Evolutionary conservation across 169 alveolate genomes (phyloP), one percentile per base, ranked within the genome.

Genomic region (Eimeria maxima): DNA sequence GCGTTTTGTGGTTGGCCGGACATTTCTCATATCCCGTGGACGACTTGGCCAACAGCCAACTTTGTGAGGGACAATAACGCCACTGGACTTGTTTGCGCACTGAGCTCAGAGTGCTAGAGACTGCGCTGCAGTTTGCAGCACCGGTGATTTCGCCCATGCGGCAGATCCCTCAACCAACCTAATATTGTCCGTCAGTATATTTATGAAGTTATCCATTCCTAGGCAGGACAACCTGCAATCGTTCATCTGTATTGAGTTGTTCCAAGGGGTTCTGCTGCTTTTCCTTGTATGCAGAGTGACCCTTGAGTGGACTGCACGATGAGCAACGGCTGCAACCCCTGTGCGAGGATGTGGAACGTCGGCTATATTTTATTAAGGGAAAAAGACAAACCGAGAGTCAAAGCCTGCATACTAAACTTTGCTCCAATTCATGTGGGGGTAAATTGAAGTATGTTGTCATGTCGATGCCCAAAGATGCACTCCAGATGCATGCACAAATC

Each of bases 1-100:
- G 98, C 95, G n/a, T 96, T 96, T 84, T 97, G 98, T n/a, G 89
- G 96, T 27, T 93, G 90, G 93, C 44, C 87, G 33, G 90, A 60
- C 96, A 93, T 93, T 67, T 65, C 92, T 84, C 92, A 84, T 84
- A 57, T 57, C 76, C 92, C 67, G 57, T 53, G 44, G 13, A 24
- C 76, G 27, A 27, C 60, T 18, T 84, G 20, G 6, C 60, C 29
- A 74, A 3, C 18, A 11, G 71, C 0, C 45, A 2, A 50, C 69
- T 84, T 84, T n/a, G 13, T 84, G 3, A 13, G 38, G 18, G 57
- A 42, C 29, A 55, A 44, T 33, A 47, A 84, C 10, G 63, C 13
- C 27, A 57, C 80, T 16, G 55, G 42, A 29, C 60, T 57, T 4
- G 18, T 45, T 33, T 24, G 92, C 92, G 60, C 76, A 57, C 92